These are phyloP conservation scores for Pestalotiopsis fici DNA, from an alignment of 2,329 filamentous ascomycete genomes.

Conservation along the genomic window DNA sequence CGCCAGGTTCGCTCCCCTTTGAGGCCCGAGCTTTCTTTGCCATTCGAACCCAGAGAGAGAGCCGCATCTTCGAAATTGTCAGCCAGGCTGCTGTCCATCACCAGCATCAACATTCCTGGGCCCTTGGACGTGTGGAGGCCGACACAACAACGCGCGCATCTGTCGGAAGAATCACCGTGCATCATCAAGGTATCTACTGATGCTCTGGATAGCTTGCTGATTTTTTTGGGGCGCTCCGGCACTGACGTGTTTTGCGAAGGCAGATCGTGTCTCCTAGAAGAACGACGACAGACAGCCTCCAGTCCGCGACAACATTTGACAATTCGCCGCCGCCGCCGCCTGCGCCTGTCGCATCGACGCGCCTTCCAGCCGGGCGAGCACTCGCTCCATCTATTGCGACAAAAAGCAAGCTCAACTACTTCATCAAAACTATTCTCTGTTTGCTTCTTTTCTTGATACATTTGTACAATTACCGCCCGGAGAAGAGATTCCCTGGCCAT, in stretches of 20 bases:
- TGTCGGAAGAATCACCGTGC: neutral
- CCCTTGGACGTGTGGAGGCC: neutral
- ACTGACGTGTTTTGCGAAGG: neutral
- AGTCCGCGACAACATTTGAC: neutral
- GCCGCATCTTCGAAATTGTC: conserved; percentile 6
- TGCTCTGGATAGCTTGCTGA: conserved; percentile 1
- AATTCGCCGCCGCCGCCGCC: neutral
- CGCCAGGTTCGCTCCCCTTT: neutral
- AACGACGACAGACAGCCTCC: neutral
- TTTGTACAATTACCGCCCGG: neutral
- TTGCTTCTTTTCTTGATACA: neutral
- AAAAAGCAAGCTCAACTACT: neutral
- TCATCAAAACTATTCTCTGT: neutral
- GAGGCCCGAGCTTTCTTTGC: neutral
- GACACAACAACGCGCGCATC: neutral
- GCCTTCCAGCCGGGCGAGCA: neutral
- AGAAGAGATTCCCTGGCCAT: neutral
- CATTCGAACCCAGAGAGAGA: neutral
- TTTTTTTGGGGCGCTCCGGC: neutral
- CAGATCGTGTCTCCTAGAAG: neutral
- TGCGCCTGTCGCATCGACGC: neutral
- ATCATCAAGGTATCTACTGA: conserved; percentile 1
- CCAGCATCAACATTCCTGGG: conserved; percentile 4
- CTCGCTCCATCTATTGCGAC: neutral
- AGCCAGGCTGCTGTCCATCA: neutral